These are phyloP conservation scores for Eustoma russellianum DNA, from an alignment of 257 asterid species.

Conservation along the genomic window DNA sequence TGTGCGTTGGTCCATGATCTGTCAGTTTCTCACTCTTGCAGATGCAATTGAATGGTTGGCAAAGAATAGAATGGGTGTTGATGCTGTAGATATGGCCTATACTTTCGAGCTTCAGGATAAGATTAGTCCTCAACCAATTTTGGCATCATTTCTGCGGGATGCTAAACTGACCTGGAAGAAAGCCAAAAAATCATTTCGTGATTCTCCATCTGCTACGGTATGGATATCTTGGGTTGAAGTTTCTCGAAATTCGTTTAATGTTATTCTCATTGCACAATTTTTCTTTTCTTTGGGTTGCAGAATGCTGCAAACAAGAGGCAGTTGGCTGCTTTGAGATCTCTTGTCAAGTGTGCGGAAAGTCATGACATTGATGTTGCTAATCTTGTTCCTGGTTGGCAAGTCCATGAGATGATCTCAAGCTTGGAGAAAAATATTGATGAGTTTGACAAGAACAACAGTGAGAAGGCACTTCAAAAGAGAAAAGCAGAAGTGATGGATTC, in stretches of 20 bases:
- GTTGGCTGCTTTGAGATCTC: constrained; percentile 41
- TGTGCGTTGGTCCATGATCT: not conserved
- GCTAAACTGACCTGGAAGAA: constrained; percentile 42
- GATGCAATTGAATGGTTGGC: constrained; percentile 52
- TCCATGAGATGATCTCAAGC: constrained; percentile 37
- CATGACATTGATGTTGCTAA: constrained; percentile 50
- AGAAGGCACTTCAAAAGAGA: constrained; percentile 36
- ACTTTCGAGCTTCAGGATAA: constrained; percentile 61
- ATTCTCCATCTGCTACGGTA: constrained; percentile 38
- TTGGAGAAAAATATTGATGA: constrained; percentile 48
- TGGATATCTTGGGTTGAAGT: constrained; percentile 5
- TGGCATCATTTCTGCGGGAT: constrained; percentile 48
- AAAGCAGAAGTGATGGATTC: constrained; percentile 39
- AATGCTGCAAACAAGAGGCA: constrained; percentile 56
- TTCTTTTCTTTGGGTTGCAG: constrained; percentile 30
- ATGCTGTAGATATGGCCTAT: constrained; percentile 57
- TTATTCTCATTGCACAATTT: constrained; percentile 7
- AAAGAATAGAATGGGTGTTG: constrained; percentile 55
- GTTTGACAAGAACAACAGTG: constrained; percentile 23
- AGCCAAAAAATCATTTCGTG: constrained; percentile 31
- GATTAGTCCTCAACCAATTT: constrained; percentile 39
- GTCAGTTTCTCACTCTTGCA: constrained; percentile 22
- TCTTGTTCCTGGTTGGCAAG: constrained; percentile 73
- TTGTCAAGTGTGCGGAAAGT: constrained; percentile 43
- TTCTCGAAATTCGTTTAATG: not conserved